phyloP scores from a whole-genome alignment of 1,284 basidiomycete species.

The Sporisorium exsertum region DNA sequence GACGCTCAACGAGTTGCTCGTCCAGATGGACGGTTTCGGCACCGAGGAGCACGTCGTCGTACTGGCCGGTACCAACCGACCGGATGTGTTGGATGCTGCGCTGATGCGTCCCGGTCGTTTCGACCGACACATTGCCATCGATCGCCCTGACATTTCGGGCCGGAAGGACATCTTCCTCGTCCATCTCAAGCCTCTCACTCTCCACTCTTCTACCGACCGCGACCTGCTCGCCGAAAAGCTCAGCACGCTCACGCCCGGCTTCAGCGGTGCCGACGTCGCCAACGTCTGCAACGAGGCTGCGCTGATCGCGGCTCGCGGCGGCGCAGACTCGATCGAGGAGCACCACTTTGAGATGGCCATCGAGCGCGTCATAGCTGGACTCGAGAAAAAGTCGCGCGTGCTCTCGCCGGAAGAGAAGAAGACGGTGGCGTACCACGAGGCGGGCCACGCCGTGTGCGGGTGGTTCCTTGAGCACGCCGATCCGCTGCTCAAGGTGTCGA shows the following conservation, averaged over 20 bases:
- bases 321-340: slow-evolving; percentile 82
- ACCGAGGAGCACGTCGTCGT: slow-evolving; percentile 96
- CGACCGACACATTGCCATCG: slow-evolving; percentile 95
- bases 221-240: slow-evolving; percentile 77
- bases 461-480: slow-evolving; percentile 99
- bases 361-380: slow-evolving; percentile 95
- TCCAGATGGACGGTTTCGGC: slow-evolving; percentile 99
- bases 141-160: slow-evolving; percentile 92
- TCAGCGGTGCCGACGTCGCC: slow-evolving; percentile 97
- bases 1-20: slow-evolving; percentile 95
- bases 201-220: slow-evolving; percentile 48
- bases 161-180: slow-evolving; percentile 94
- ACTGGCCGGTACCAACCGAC: slow-evolving; percentile 94
- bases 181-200: slow-evolving; percentile 84
- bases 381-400: slow-evolving; percentile 94
- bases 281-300: slow-evolving; percentile 99
- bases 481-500: slow-evolving; percentile 96
- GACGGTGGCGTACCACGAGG: slow-evolving; percentile 98
- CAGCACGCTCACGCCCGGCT: slow-evolving; percentile 94
- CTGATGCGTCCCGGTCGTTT: slow-evolving; percentile 97
- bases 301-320: slow-evolving; percentile 88
- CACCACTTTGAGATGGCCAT: slow-evolving; percentile 96
- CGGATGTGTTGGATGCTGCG: slow-evolving; percentile 93
- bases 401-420: slow-evolving; percentile 96
- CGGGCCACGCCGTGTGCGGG: slow-evolving; percentile 96